Evolutionary conservation across 495 filamentous ascomycete species (phyloP), one percentile per base, ranked within the genome.

Genomic region (Podospora comata): DNA sequence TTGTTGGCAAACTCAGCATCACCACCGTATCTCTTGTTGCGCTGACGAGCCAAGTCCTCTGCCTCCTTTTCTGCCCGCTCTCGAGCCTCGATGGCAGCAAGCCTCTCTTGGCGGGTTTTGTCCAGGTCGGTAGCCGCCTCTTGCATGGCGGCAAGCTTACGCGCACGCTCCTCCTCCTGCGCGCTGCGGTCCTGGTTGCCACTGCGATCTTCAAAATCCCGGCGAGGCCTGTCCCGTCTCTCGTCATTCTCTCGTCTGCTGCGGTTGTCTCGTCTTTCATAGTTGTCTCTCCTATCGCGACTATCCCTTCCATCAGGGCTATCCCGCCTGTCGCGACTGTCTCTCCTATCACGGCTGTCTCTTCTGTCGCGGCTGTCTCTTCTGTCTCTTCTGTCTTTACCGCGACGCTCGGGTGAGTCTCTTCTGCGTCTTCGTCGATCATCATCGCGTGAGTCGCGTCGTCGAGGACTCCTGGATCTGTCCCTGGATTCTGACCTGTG

Each of bases 111-210:
- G 20, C 95, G 91, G 61, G 90, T 88, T 53, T 83, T 71, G 75
- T 97, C 91, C 68, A 99, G 83, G 15, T 90, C 86, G 3, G 83
- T 82, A n/a, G 95, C 95, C 65, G 91, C 92, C 27, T 86, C 84
- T 73, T 93, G 91, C 95, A 99, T 99, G 44, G 89, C 91, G 19
- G 91, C 92, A 4, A 98, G 81, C 73, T 91, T 94, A 20, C 84
- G 81, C 7, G 85, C 86, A 3, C 85, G 86, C 67, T 90, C 87
- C 18, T 83, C 69, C 5, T 66, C 59, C 58, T 66, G 15, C 16
- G 39, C 28, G 18, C 48, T 44, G 28, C 65, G 19, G 44, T 67
- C 64, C 69, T 63, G 61, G 60, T 59, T 27, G 55, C 23, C 66
- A 13, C 13, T 48, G 19, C 62, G 69, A 44, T 72, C 65, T 5